Conservation (phyloP, 2,329 filamentous ascomycete species). For the Periconia sp. region DNA sequence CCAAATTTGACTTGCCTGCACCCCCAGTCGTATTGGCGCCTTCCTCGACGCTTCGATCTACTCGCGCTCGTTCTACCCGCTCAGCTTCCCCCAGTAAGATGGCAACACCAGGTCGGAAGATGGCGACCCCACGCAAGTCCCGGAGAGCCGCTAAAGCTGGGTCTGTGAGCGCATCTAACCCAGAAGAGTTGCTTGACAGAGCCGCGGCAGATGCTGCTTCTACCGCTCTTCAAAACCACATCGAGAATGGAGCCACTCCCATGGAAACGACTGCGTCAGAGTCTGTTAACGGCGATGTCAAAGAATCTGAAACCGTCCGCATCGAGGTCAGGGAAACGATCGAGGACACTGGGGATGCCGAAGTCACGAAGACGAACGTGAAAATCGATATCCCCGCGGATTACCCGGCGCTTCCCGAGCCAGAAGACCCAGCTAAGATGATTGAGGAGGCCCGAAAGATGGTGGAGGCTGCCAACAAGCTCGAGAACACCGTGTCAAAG, state of each 20-base stretch:
- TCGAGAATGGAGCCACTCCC: slow-evolving; percentile 33
- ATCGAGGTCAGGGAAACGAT: slow-evolving; percentile 70
- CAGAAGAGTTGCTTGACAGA: slow-evolving; percentile 46
- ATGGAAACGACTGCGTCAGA: slow-evolving; percentile 38
- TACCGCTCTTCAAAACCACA: slow-evolving; percentile 42
- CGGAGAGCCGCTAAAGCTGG: slow-evolving; percentile 37
- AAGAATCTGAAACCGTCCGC: slow-evolving; percentile 57
- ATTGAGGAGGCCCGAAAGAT: slow-evolving; percentile 84
- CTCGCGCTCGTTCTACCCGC: slow-evolving; percentile 58
- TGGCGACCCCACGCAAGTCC: slow-evolving; percentile 42
- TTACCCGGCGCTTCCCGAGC: slow-evolving; percentile 66
- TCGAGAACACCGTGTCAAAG: slow-evolving; percentile 28
- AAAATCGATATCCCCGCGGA: slow-evolving; percentile 74
- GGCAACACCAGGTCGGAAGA: slow-evolving; percentile 40
- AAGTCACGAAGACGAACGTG: slow-evolving; percentile 72
- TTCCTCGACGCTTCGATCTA: slow-evolving; percentile 36
- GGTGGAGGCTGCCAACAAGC: slow-evolving; percentile 71
- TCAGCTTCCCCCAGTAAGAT: slow-evolving; percentile 61
- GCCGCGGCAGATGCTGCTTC: slow-evolving; percentile 50
- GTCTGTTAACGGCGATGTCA: slow-evolving; percentile 49
- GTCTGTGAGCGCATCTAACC: slow-evolving; percentile 18
- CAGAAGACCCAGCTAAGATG: slow-evolving; percentile 80
- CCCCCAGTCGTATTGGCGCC: slow-evolving; percentile 33
- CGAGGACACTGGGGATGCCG: slow-evolving; percentile 59
- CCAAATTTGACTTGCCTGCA: slow-evolving; percentile 64